These are phyloP conservation scores for Fusarium beomiforme DNA, from an alignment of 2,329 filamentous ascomycete genomes.

Conservation along the genomic window DNA sequence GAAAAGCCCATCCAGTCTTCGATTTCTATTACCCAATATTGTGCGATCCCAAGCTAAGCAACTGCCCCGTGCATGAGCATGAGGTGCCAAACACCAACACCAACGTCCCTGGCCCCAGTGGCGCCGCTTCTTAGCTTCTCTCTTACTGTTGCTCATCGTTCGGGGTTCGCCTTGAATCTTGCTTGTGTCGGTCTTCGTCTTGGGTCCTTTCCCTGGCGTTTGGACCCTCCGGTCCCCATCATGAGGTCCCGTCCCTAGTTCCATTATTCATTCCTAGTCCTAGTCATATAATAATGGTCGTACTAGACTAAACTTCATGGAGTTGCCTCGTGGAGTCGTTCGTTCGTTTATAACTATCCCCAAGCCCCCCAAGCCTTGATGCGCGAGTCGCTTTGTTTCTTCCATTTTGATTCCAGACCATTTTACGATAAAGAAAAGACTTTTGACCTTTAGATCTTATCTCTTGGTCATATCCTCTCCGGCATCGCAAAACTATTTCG, in stretches of 20 bases:
- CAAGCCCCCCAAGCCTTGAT: conserved; percentile 33
- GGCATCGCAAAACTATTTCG: conserved; percentile 24
- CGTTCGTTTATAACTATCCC: conserved; percentile 34
- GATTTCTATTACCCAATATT: conserved; percentile 62
- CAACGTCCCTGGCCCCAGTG: conserved; percentile 29
- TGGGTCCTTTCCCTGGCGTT: conserved; percentile 16
- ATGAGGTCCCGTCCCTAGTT: conserved; percentile 32
- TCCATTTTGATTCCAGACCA: conserved; percentile 19
- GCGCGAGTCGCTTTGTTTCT: conserved; percentile 21
- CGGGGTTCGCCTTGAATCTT: conserved; percentile 31
- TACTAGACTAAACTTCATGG: conserved; percentile 19
- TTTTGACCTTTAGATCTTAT: conserved; percentile 15
- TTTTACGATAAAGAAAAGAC: conserved; percentile 10
- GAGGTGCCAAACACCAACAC: conserved; percentile 32
- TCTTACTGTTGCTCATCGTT: conserved; percentile 26
- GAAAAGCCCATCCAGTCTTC: conserved; percentile 53
- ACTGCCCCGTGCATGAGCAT: conserved; percentile 39
- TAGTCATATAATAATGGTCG: background rate
- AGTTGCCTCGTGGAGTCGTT: conserved; percentile 34
- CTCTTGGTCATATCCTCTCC: conserved; percentile 16
- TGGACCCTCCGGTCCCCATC: conserved; percentile 36
- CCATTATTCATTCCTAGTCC: conserved; percentile 4
- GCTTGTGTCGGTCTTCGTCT: conserved; percentile 6
- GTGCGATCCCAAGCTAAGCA: conserved; percentile 46
- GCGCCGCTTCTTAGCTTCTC: conserved; percentile 30